phyloP scores from a whole-genome alignment of 2,329 filamentous ascomycete species.

The Aphanoascus verrucosus region DNA sequence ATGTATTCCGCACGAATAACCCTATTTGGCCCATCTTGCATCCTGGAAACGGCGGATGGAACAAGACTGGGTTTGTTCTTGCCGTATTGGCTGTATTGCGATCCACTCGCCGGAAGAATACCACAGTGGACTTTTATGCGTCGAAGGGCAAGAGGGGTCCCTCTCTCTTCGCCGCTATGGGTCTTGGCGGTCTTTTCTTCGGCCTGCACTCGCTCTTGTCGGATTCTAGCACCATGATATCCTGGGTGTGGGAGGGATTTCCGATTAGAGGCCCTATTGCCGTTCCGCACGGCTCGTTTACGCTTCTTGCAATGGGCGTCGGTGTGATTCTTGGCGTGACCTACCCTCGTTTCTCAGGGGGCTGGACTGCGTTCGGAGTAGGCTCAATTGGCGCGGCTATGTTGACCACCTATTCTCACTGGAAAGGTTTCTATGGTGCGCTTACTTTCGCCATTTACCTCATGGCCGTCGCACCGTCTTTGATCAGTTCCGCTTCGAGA shows the following conservation, averaged over 20 bases:
- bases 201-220: constrained; percentile 84
- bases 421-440: constrained; percentile 81
- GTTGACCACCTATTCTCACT: constrained; percentile 66
- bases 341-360: constrained; percentile 57
- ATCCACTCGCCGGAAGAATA: constrained; percentile 58
- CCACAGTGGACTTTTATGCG: constrained; percentile 41
- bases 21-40: constrained; percentile 95
- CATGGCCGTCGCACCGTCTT: constrained; percentile 63
- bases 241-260: constrained; percentile 96
- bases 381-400: constrained; percentile 71
- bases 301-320: constrained; percentile 73
- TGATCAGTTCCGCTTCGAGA: constrained; percentile 66
- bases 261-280: constrained; percentile 79
- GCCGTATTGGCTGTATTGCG: constrained; percentile 65
- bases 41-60: constrained; percentile 80
- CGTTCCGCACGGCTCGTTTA: constrained; percentile 80
- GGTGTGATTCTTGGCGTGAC: constrained; percentile 69
- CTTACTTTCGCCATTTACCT: constrained; percentile 66
- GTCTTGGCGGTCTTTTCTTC: constrained; percentile 76
- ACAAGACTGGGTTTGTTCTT: constrained; percentile 67
- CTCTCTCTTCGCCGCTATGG: constrained; percentile 59
- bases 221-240: constrained; percentile 96
- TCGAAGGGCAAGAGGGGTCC: constrained; percentile 53
- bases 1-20: constrained; percentile 88
- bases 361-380: constrained; percentile 68